Percentiles rank a stretch among this genome's conserved stretches.
phyloP scores from a whole-genome alignment of 495 filamentous ascomycete genomes.

The Aspergillus mulundensis region DNA sequence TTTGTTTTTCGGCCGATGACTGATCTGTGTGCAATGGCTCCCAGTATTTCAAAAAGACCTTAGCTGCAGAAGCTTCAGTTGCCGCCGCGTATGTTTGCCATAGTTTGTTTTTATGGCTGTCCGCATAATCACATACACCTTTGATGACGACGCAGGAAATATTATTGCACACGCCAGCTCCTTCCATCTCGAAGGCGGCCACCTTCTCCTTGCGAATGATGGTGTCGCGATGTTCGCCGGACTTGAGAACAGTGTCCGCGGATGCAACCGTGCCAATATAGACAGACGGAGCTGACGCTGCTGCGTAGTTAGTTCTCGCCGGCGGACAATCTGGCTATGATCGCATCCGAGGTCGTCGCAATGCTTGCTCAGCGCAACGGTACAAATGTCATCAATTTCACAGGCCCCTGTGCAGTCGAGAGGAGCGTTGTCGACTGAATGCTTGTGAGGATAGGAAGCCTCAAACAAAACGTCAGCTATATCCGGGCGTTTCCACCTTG shows the following conservation, averaged over 20 bases:
- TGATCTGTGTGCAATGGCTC: background rate
- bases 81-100: conserved; percentile 15
- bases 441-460: conserved; percentile 3
- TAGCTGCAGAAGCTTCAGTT: conserved; percentile 13
- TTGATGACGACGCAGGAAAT: background rate
- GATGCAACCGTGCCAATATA: conserved; percentile 13
- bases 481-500: background rate
- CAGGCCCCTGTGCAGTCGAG: background rate
- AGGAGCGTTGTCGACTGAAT: background rate
- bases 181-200: conserved; percentile 45
- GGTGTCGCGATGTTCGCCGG: conserved; percentile 6
- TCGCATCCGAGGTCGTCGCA: conserved; percentile 1
- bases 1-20: background rate
- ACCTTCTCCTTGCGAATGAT: conserved; percentile 19
- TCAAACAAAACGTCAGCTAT: background rate
- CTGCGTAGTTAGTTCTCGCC: background rate
- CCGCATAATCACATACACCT: background rate
- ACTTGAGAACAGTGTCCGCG: conserved; percentile 17
- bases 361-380: background rate
- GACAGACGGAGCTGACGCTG: background rate
- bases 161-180: background rate
- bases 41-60: conserved; percentile 20
- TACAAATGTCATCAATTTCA: background rate
- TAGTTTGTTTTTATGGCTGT: conserved; percentile 29
- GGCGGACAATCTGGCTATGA: background rate